Base-by-base conservation (phyloP, 345 rosid species). In the Boechera divaricarpa region DNA sequence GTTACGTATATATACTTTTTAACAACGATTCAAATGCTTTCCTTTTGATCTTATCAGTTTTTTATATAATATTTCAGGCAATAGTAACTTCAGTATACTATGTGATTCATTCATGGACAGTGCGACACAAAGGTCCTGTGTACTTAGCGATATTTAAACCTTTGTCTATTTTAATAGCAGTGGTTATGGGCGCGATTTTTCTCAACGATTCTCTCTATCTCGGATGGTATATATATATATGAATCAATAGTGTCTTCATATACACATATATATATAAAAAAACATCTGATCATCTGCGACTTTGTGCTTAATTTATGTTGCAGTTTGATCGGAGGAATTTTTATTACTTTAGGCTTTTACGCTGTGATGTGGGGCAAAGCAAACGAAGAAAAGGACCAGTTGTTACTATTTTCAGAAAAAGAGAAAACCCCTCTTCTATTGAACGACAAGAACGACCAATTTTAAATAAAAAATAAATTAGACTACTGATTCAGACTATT, bases 311-410 rank as follows among this genome's bases (percentile, higher is more conserved):
- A 21, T 65, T 65, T 3, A 10, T 58, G 18, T 36, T 74, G 74
- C 87, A 89, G 97, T 63, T 75, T 90, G 8, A 73, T 88, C 2
- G 97, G 96, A 59, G 94, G 92, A 54, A 67, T 81, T 1, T 69
- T 86, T 31, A 89, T 92, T 71, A 80, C 96, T 1, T n/a, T 86
- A 1, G 96, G 98, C 41, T 92, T 92, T 73, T 90, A 90, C 24
- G 82, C 84, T 2, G 91, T 90, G 15, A 81, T 90, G 83, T 92
- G 98, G 96, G 96, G 98, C 32, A 90, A 92, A 82, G 72, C 84
- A 6, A 86, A 83, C 52, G 92, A 92, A 72, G 89, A 83, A 49
- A 70, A 80, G 63, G 70, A 35, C n/a, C 87, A 81, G 9, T 21
- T 74, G 16, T 33, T 73, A 18, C 55, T 69, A 69, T 48, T 87